Base-by-base conservation (phyloP, 148 eudicot genomes). In the Hydrangea macrophylla region DNA sequence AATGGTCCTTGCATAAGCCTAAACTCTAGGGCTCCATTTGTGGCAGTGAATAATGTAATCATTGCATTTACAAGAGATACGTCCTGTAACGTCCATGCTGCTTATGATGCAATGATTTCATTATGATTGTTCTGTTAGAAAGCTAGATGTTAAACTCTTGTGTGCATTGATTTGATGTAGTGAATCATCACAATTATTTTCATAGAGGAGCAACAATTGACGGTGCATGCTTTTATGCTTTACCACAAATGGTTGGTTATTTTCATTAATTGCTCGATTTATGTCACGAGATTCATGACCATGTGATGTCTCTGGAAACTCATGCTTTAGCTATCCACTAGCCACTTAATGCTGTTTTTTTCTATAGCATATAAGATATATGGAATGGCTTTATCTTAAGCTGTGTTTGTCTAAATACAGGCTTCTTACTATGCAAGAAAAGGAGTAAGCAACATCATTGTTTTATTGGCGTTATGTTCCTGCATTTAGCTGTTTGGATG, bases 401-500 rank as follows among this genome's bases (percentile, higher is more conserved):
- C 1, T 45, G 31, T 0, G 30, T 32, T 22, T 65, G 59, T 20
- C 30, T 32, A 20, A 36, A 45, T 68, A 25, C 27, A 40, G 32
- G 27, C 50, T 40, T 12, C 20, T 39, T 62, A 23, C 23, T 26
- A 28, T 44, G 37, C 51, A 15, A 9, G 4, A 37, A 39, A 33
- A 51, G 8, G 42, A 18, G 56, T 7, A 27, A 18, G n/a, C n/a
- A n/a, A n/a, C n/a, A 23, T 22, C 9, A 12, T 13, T 30, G 55
- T 30, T 75, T 15, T 40, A 8, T 26, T 69, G 59, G n/a, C 31
- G 20, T 10, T 55, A 20, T 10, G 30, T 7, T 8, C 56, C 62
- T 64, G 31, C n/a, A 44, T 25, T 70, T 56, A n/a, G 2, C 18
- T 35, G 17, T 26, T n/a, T 42, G 27, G 60, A 48, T 64, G 69